These are phyloP conservation scores for Hypoxylon sp. DNA, from an alignment of 2,329 filamentous ascomycete genomes.

Conservation along the genomic window DNA sequence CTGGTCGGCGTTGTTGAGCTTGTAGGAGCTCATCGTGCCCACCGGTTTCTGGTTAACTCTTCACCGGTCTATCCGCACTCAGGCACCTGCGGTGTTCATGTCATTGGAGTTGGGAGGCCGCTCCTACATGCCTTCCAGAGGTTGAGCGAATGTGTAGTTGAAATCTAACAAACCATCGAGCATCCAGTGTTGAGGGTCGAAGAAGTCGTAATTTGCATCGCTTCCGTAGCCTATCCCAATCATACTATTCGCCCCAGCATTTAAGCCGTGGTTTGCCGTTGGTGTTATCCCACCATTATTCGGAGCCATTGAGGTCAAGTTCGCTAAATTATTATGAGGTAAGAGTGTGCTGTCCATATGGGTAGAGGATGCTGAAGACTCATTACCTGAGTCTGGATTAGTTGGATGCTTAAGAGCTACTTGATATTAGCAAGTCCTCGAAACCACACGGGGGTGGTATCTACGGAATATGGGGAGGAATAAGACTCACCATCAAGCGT, in stretches of 20 bases:
- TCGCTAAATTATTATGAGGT: slow-evolving; percentile 64
- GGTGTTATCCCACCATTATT: slow-evolving; percentile 69
- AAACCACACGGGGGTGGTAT: slow-evolving; percentile 49
- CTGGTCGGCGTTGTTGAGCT: slow-evolving; percentile 3
- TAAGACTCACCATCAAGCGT: slow-evolving; percentile 75
- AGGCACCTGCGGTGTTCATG: neutral
- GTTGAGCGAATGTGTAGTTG: slow-evolving; percentile 73
- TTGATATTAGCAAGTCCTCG: slow-evolving; percentile 56
- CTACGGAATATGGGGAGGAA: slow-evolving; percentile 45
- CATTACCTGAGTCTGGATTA: slow-evolving; percentile 83
- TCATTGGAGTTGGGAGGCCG: neutral
- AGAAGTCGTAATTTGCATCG: slow-evolving; percentile 85
- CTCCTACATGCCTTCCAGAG: slow-evolving; percentile 67
- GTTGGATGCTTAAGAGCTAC: slow-evolving; percentile 87
- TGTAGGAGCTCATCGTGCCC: neutral
- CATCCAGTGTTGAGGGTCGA: slow-evolving; percentile 95
- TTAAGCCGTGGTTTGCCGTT: slow-evolving; percentile 62
- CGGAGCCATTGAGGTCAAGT: slow-evolving; percentile 62
- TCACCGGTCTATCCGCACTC: slow-evolving; percentile 6
- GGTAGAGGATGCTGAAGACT: slow-evolving; percentile 78
- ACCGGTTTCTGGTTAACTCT: slow-evolving; percentile 1
- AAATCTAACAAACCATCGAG: slow-evolving; percentile 88
- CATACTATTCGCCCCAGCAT: slow-evolving; percentile 63
- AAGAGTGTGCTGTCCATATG: slow-evolving; percentile 74
- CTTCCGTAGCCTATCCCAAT: slow-evolving; percentile 70